Evolutionary conservation across 2,329 filamentous ascomycete species (phyloP).

Genomic region (Monilinia aucupariae): DNA sequence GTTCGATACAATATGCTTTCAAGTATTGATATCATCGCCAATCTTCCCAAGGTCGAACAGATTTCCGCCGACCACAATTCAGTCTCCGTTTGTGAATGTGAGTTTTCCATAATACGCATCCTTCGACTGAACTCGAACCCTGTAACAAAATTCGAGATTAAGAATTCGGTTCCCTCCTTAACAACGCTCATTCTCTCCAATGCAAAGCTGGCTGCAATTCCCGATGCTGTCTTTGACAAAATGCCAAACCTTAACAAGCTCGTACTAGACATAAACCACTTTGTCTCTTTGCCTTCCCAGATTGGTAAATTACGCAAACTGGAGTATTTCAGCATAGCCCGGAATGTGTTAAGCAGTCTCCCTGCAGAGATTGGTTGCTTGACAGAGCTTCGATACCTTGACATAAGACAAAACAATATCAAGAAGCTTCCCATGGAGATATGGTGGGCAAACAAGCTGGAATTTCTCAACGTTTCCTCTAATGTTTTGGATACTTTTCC

Average conservation of each 20-base stretch:
- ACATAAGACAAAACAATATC: conserved; percentile 90
- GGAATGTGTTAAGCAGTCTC: conserved; percentile 79
- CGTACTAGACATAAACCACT: conserved; percentile 90
- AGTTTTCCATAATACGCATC: conserved; percentile 77
- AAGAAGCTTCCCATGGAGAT: conserved; percentile 82
- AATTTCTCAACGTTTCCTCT: conserved; percentile 90
- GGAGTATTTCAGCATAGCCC: conserved; percentile 81
- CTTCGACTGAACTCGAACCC: conserved; percentile 92
- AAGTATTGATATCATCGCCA: conserved; percentile 80
- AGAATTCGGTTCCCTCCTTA: conserved; percentile 68
- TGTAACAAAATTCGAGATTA: conserved; percentile 86
- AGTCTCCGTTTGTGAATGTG: conserved; percentile 82
- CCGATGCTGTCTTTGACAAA: conserved; percentile 80
- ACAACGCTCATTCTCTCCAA: conserved; percentile 86
- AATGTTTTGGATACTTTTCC: conserved; percentile 90
- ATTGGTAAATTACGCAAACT: conserved; percentile 78
- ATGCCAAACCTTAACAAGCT: conserved; percentile 83
- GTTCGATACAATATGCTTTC: conserved; percentile 88
- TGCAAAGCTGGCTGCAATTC: conserved; percentile 81
- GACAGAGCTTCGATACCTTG: conserved; percentile 75
- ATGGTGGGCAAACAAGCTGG: conserved; percentile 90
- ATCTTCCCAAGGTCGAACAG: conserved; percentile 80
- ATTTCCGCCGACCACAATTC: conserved; percentile 88
- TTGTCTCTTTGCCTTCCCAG: conserved; percentile 79
- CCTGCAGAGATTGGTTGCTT: conserved; percentile 86